phyloP scores from a whole-genome alignment of 106 monocot species.

The Apostasia ramifera region DNA sequence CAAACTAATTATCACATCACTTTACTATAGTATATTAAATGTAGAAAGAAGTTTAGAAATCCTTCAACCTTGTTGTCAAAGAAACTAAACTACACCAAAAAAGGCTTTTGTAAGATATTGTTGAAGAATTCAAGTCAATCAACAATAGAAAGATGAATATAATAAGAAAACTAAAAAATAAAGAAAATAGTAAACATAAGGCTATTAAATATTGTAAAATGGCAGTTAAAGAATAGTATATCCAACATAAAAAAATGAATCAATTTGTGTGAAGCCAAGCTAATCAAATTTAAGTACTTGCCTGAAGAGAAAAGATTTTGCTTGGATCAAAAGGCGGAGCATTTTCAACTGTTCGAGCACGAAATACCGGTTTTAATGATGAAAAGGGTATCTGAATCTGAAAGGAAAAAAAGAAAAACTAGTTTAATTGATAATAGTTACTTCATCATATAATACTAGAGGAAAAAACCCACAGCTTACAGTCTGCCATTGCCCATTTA shows the following conservation, averaged over 20 bases:
- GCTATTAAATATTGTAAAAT: too few species aligned
- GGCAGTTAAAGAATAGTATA: too few species aligned
- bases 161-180: not conserved
- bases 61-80: too few species aligned
- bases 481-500: slow-evolving; percentile 74
- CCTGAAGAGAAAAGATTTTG: slow-evolving; percentile 72
- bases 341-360: slow-evolving; percentile 67
- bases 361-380: slow-evolving; percentile 76
- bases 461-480: slow-evolving; percentile 22
- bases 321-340: slow-evolving; percentile 83
- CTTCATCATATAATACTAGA: not conserved
- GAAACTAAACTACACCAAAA: too few species aligned
- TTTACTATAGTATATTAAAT: too few species aligned
- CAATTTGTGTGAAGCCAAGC: not conserved
- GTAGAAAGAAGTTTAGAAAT: too few species aligned
- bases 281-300: slow-evolving; percentile 5
- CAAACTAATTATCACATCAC: too few species aligned
- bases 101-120: too few species aligned
- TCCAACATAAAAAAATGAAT: not conserved
- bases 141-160: too few species aligned
- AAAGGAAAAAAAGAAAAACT: slow-evolving; percentile 5
- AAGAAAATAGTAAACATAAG: not conserved
- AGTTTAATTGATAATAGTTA: not conserved
- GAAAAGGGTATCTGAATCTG: slow-evolving; percentile 86
- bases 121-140: too few species aligned